These are phyloP conservation scores for Erigeron canadensis DNA, from an alignment of 129 eudicot genomes.

Conservation along the genomic window DNA sequence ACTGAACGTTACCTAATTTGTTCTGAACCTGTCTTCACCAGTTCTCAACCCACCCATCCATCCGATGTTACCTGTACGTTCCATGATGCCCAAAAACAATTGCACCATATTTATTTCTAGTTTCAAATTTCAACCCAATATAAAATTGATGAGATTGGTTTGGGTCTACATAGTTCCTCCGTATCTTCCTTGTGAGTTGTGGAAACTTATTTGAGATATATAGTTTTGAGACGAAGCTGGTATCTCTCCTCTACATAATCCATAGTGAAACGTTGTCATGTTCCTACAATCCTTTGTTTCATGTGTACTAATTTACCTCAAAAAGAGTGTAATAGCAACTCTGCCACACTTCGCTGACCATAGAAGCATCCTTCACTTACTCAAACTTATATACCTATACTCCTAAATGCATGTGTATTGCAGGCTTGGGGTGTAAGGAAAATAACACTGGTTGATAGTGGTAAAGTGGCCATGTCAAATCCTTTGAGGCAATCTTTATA, in stretches of 20 bases:
- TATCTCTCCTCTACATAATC: too few relatives aligned
- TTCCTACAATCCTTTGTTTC: neutral
- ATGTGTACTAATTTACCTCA: neutral
- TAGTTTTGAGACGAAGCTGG: neutral
- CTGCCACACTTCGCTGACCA: neutral
- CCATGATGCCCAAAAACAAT: neutral
- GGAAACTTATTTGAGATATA: neutral
- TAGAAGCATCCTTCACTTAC: neutral
- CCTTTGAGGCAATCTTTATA: slow-evolving; percentile 90
- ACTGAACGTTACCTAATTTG: too few relatives aligned
- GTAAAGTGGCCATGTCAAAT: slow-evolving; percentile 94
- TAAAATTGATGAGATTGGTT: neutral
- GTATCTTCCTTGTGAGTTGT: neutral
- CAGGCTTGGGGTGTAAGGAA: slow-evolving; percentile 97
- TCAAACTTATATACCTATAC: neutral
- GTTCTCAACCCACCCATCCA: too few relatives aligned
- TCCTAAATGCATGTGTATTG: slow-evolving; percentile 9
- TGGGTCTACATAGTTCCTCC: neutral
- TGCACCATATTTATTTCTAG: neutral
- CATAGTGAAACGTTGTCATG: neutral
- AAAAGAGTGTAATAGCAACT: slow-evolving; percentile 15
- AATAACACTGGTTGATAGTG: slow-evolving; percentile 86
- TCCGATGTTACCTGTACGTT: too few relatives aligned
- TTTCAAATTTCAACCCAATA: neutral
- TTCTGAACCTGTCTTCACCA: too few relatives aligned